A percentile compares a stretch with the other conserved stretches of the same genome.
phyloP scores from a whole-genome alignment of 495 filamentous ascomycete genomes.

The Chaetomium cochliodes region DNA sequence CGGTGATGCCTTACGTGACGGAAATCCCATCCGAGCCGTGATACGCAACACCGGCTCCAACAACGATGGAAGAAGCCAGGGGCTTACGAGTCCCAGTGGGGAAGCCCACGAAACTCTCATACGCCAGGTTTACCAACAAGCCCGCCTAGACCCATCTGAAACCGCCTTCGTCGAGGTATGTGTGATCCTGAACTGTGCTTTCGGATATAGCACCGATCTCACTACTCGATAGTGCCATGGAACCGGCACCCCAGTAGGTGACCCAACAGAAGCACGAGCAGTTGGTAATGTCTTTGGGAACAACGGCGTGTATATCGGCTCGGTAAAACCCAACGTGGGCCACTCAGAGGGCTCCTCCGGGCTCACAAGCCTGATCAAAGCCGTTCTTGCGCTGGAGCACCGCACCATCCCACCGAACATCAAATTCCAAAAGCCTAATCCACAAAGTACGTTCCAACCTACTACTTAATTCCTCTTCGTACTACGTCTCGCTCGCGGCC shows the following conservation, averaged over 20 bases:
- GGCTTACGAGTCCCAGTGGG: constrained; percentile 35
- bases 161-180: constrained; percentile 20
- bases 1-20: background rate
- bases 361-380: constrained; percentile 7
- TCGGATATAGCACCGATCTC: background rate
- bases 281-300: constrained; percentile 24
- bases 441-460: background rate
- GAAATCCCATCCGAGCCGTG: constrained; percentile 6
- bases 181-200: background rate
- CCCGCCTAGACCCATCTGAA: constrained; percentile 12
- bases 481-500: background rate
- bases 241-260: constrained; percentile 35
- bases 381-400: constrained; percentile 1
- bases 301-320: constrained; percentile 4
- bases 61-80: constrained; percentile 1
- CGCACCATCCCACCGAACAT: constrained; percentile 3
- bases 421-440: background rate
- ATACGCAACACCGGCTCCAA: constrained; percentile 4
- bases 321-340: constrained; percentile 6
- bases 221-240: background rate
- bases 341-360: constrained; percentile 5
- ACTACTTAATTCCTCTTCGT: too few species aligned
- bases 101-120: constrained; percentile 53
- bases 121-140: constrained; percentile 38
- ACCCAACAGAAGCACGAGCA: constrained; percentile 42